Conservation (phyloP, 225 moss, liverwort and hornwort species). For the Bryoerythrophyllum caledonicum region DNA sequence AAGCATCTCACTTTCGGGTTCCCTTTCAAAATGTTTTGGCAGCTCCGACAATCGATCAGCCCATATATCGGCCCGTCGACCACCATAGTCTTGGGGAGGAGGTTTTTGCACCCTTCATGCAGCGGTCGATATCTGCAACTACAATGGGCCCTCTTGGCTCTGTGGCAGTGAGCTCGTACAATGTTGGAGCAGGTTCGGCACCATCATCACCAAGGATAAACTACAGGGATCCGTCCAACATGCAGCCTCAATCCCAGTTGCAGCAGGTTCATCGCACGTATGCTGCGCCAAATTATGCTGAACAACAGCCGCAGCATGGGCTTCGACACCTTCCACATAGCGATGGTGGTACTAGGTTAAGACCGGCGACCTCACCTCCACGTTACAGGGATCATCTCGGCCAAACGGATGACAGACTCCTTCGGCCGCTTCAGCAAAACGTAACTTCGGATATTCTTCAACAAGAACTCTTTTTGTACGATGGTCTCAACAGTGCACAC, state of each 20-base stretch:
- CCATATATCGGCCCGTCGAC: slow-evolving; percentile 67
- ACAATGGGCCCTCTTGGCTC: slow-evolving; percentile 40
- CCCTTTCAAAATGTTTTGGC: slow-evolving; percentile 37
- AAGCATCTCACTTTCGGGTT: slow-evolving; percentile 50
- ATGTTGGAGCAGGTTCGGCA: slow-evolving; percentile 66
- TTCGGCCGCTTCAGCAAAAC: slow-evolving; percentile 55
- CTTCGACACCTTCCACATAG: slow-evolving; percentile 53
- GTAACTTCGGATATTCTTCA: slow-evolving; percentile 48
- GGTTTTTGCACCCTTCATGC: slow-evolving; percentile 52
- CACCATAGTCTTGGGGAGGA: slow-evolving; percentile 62
- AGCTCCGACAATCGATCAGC: slow-evolving; percentile 45
- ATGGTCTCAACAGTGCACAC: slow-evolving; percentile 39
- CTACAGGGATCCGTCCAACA: slow-evolving; percentile 55
- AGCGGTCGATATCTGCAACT: slow-evolving; percentile 64
- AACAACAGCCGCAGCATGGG: slow-evolving; percentile 55
- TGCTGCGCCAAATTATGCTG: slow-evolving; percentile 56
- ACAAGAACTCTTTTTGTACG: slow-evolving; percentile 70
- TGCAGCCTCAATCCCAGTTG: slow-evolving; percentile 51
- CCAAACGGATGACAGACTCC: slow-evolving; percentile 63
- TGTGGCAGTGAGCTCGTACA: slow-evolving; percentile 46
- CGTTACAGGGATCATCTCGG: slow-evolving; percentile 74
- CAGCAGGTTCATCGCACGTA: slow-evolving; percentile 53
- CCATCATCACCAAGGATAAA: slow-evolving; percentile 82
- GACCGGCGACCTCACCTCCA: slow-evolving; percentile 77
- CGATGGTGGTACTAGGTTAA: slow-evolving; percentile 62